Evolutionary conservation across 176 grass and related monocot species (phyloP), one percentile per base, ranked within the genome.

Genomic region (Eragrostis curvula): DNA sequence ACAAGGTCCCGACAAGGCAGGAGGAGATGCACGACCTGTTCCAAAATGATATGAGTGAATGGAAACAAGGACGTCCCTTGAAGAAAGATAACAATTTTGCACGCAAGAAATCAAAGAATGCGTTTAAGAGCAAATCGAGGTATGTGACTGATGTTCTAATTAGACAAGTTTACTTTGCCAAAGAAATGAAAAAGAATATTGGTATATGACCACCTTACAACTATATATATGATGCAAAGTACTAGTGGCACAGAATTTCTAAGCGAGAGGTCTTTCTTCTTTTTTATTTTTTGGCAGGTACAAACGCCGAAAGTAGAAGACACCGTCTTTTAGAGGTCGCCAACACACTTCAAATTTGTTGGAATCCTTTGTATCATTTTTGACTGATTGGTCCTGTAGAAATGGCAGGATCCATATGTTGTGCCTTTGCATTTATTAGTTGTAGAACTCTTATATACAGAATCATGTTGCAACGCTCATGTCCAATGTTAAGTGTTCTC

Each of bases 121-220:
- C 93, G n/a, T 98, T 98, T 30, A 98, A 95, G 85, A 98, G 96
- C 85, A 91, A 98, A 85, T 82, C 90, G 39, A 98, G 96, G 95
- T 98, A 94, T 83, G 71, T 30, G n/a, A 49, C 41, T 12, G 46
- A 68, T 84, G 46, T 79, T 56, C 66, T 21, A 23, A 24, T 39
- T 73, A 28, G 30, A 36, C 21, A 39, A 39, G 2, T 74, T 60
- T 68, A 5, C 3, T 49, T 78, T 57, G 10, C 11, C 32, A 55
- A 12, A 30, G 1, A 60, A 24, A 6, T 24, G 8, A 18, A 39
- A 49, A 48, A 7, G n/a, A 62, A 30, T 65, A 46, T 10, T 7
- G 40, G 20, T 14, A 41, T 78, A 82, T 46, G 48, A 69, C 2
- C 0, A 43, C 2, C 23, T 40, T 21, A n/a, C 14, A 41, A 71